Evolutionary conservation across 306 rosid species (phyloP), one percentile per base, ranked within the genome.

Genomic region (Medicago arabica): DNA sequence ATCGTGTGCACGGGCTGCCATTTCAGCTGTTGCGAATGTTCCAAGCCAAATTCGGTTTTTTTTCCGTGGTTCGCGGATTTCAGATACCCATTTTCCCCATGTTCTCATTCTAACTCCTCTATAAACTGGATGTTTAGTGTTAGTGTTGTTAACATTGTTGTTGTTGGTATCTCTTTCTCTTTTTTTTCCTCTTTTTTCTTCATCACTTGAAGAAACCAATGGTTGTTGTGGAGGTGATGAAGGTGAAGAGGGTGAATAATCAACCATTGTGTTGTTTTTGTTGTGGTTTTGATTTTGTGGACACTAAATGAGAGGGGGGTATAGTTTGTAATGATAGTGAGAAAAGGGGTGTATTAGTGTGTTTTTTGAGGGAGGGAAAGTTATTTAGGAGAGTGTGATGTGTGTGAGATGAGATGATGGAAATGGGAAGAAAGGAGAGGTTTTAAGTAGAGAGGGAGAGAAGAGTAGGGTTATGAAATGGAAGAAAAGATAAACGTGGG

Each of bases 1-100:
- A 88, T 95, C 99, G 60, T 95, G 99, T 1, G 99, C 99, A 80
- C 99, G 96, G 41, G 99, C 99, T 4, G 99, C 99, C 99, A 95
- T 95, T 82, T 95, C 97, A 0, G 99, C 85, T 0, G 97, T 90
- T 10, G 93, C 87, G 80, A 87, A 95, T 3, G 99, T 95, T 0
- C 99, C 99, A 0, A 95, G 91, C 99, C 99, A 95, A 90, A 95
- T 95, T 87, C 99, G 88, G 69, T 84, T 95, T 73, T 95, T 95
- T 81, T 95, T 95, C 44, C 96, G 61, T 3, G 99, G 99, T 70
- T 95, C 97, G 0, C 99, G 89, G 83, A 95, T 95, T 89, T 95
- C 99, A 23, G 99, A 95, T 2, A 95, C 99, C 99, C 99, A 95
- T 69, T 89, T 95, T 4, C 99, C 99, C 99, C 99, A 95, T 0